Evolutionary conservation across 257 asterid genomes (phyloP), one percentile per base, ranked within the genome.

Genomic region (Nicotiana obtusifolia): DNA sequence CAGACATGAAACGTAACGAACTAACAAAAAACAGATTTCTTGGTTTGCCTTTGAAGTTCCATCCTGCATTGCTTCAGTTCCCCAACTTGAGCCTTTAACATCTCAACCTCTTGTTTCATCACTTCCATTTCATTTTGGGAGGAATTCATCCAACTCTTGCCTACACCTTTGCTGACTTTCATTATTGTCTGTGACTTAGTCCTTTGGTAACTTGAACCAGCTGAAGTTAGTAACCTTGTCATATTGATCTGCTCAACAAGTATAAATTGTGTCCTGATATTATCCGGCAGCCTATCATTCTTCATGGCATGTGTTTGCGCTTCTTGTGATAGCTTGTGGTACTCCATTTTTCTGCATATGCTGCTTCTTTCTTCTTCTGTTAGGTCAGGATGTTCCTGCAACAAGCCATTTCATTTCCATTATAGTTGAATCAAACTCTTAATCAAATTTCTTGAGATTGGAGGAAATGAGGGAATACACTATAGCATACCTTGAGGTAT

Each of bases 341-440:
- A 79, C 31, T 84, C 84, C 52, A 86, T 67, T 47, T 20, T 78
- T 77, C 85, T 82, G 73, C 87, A 86, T 71, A 86, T 65, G 9
- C 59, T 37, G 53, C 49, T 75, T 64, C 78, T 81, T 30, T 82
- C 86, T 78, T 84, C 87, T 64, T 86, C 89, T 44, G 78, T 84
- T 67, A 86, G 24, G 81, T 54, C 26, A 31, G 84, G 87, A 84
- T 84, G 86, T 78, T 81, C 89, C 87, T 86, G 89, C 30, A 84
- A 33, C 10, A 47, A 47, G 15, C 5, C 44, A 75, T 24, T 49
- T 75, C 22, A 75, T 49, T 20, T 41, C 59, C 15, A 37, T 68
- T 35, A 80, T 5, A 30, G 14, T 61, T 62, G 30, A 64, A 80
- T 31, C 16, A 33, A 22, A 41, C 13, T 10, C 78, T 71, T 2